Evolutionary conservation across 352 stramenopile species (phyloP).

Genomic region (Blastocystis sp.): DNA sequence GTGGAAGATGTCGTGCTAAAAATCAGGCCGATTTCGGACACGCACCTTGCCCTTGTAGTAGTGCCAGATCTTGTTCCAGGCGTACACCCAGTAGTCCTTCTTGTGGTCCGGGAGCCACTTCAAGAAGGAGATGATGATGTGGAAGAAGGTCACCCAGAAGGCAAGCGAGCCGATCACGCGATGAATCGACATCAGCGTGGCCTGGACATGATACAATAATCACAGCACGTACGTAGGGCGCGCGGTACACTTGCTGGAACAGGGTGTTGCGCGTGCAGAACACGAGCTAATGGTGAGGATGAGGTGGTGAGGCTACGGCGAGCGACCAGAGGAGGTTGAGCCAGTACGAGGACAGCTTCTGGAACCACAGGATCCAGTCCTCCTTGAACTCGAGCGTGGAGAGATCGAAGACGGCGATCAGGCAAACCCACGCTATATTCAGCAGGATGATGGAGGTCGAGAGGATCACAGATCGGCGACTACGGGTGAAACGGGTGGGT

Average conservation of each 20-base stretch:
- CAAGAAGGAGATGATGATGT: slow-evolving; percentile 23
- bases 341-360: slow-evolving; percentile 18
- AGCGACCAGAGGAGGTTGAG: slow-evolving; percentile 62
- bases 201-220: neutral
- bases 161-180: neutral
- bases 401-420: neutral
- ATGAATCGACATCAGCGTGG: slow-evolving; percentile 46
- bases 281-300: neutral
- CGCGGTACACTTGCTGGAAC: slow-evolving; percentile 50
- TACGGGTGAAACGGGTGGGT: neutral
- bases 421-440: slow-evolving; percentile 12
- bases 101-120: slow-evolving; percentile 12
- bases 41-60: neutral
- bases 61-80: slow-evolving; percentile 17
- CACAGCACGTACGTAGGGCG: slow-evolving; percentile 16
- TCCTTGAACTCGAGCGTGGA: neutral
- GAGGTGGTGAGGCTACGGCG: slow-evolving; percentile 1
- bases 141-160: slow-evolving; percentile 35
- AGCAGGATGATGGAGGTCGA: neutral
- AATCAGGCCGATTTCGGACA: neutral
- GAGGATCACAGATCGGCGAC: slow-evolving; percentile 15
- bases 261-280: slow-evolving; percentile 56
- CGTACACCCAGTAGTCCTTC: neutral
- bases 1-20: neutral
- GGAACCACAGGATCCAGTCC: neutral